Evolutionary conservation across 805 yeast genomes (phyloP), one percentile per base, ranked within the genome.

Genomic region (Teunomyces pallodes): DNA sequence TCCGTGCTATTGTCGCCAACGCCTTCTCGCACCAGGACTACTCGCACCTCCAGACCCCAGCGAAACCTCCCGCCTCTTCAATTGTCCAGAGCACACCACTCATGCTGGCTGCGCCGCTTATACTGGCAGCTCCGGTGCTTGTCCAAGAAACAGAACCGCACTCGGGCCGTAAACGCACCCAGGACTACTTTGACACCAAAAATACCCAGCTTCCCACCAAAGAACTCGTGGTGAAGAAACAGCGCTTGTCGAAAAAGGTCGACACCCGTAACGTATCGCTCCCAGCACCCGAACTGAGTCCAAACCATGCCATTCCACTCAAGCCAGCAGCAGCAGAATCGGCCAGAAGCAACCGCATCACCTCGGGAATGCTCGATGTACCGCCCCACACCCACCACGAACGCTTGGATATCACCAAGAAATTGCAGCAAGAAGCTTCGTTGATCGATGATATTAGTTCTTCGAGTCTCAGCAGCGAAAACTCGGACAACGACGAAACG

Each of bases 331-430:
- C 14, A 17, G 24, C 48, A 49, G 17, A 20, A 12, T 14, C 29
- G 4, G 2, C 39, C 8, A 59, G 56, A 9, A 51, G 47, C 9
- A 50, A 52, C 17, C 56, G 76, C 26, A 69, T 72, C 31, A 72
- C 76, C 8, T 70, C 75, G 1, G 77, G 77, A 3, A 72, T 72
- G 77, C 59, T 72, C 27, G 61, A 53, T 30, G 57, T 62, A 13
- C 76, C 77, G 1, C 54, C 61, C 8, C 68, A 63, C 32, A 48
- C 69, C 1, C 64, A 58, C 46, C 42, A 61, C n/a, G 68, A 63
- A 20, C 54, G 54, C 12, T 55, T 54, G 20, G 59, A 55, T 13
- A 58, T 42, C 35, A 24, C 12, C 30, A 24, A 24, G 13, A n/a
- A 20, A 6, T 38, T 38, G 13, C 17, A 20, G 10, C 27, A 26